Conservation (phyloP, 495 filamentous ascomycete genomes). For the Hypoxylon intermedium region DNA sequence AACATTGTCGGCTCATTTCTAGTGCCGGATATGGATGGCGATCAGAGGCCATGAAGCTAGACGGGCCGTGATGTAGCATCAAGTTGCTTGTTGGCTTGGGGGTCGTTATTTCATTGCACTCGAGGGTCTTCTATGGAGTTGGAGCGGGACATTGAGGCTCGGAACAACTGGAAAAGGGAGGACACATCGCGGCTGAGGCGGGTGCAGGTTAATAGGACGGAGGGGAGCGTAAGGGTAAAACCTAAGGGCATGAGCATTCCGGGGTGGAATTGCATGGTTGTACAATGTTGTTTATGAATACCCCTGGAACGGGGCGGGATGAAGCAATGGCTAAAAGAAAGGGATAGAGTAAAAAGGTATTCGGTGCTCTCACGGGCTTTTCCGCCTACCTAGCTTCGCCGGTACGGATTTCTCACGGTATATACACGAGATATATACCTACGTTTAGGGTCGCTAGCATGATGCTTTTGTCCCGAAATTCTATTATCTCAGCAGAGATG, state of each 20-base stretch:
- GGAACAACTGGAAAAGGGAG: constrained; percentile 4
- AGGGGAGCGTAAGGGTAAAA: constrained; percentile 20
- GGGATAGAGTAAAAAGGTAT: constrained; percentile 39
- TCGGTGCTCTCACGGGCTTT: constrained; percentile 33
- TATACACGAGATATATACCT: constrained; percentile 12
- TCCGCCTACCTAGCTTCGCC: constrained; percentile 20
- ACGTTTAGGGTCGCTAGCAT: constrained; percentile 1
- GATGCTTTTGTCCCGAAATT: too few relatives aligned
- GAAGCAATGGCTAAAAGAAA: constrained; percentile 30
- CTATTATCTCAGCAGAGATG: too few relatives aligned
- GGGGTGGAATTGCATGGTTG: constrained; percentile 40
- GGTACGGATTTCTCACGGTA: constrained; percentile 18
- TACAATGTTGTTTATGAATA: constrained; percentile 45
- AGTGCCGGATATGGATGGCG: constrained; percentile 8
- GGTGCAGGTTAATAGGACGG: constrained; percentile 26
- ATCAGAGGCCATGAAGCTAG: constrained; percentile 13
- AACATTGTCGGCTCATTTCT: constrained; percentile 9
- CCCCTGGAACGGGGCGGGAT: constrained; percentile 35
- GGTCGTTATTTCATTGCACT: constrained; percentile 7
- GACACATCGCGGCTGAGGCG: constrained; percentile 15
- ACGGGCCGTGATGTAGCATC: constrained; percentile 17
- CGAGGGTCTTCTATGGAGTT: constrained; percentile 15
- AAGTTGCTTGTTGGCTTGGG: constrained; percentile 16
- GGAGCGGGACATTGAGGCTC: neutral
- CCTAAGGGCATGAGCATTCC: constrained; percentile 33